phyloP scores from a whole-genome alignment of 148 eudicot species.

The Camellia lanceoleosa region DNA sequence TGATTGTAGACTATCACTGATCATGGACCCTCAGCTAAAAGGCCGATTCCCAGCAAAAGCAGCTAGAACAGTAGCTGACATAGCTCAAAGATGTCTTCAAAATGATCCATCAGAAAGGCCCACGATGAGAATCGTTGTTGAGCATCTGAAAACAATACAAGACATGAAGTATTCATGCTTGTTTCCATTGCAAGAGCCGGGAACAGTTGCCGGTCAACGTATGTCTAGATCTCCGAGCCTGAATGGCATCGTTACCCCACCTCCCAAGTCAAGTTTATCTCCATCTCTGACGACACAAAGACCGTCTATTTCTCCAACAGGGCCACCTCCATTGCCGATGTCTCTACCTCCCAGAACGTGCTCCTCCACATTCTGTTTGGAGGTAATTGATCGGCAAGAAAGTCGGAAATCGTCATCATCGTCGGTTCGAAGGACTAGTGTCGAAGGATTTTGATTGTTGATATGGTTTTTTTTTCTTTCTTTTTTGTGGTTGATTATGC shows the following conservation, averaged over 20 bases:
- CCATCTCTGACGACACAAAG: constrained; percentile 43
- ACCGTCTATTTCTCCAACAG: constrained; percentile 38
- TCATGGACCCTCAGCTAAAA: constrained; percentile 89
- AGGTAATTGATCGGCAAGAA: constrained; percentile 51
- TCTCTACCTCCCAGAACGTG: constrained; percentile 54
- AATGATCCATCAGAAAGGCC: constrained; percentile 91
- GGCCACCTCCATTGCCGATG: constrained; percentile 27
- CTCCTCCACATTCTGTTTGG: constrained; percentile 47
- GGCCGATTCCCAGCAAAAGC: constrained; percentile 81
- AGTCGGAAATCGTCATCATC: constrained; percentile 50
- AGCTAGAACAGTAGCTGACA: constrained; percentile 72
- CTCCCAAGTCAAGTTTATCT: constrained; percentile 45
- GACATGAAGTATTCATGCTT: constrained; percentile 67
- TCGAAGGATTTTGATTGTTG: constrained; percentile 75
- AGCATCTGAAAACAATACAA: constrained; percentile 66
- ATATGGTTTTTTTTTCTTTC: constrained; percentile 33
- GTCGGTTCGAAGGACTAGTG: constrained; percentile 52
- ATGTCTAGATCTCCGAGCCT: constrained; percentile 79
- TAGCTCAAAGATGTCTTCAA: constrained; percentile 84
- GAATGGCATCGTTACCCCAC: constrained; percentile 44
- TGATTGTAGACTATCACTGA: constrained; percentile 71
- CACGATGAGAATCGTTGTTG: constrained; percentile 75
- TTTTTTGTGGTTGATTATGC: constrained; percentile 11
- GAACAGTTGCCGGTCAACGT: constrained; percentile 43
- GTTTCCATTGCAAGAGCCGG: constrained; percentile 88